Evolutionary conservation across 192 early-diverging fungal genomes (phyloP).

Genomic region (Rhizoclosmatium globosum): DNA sequence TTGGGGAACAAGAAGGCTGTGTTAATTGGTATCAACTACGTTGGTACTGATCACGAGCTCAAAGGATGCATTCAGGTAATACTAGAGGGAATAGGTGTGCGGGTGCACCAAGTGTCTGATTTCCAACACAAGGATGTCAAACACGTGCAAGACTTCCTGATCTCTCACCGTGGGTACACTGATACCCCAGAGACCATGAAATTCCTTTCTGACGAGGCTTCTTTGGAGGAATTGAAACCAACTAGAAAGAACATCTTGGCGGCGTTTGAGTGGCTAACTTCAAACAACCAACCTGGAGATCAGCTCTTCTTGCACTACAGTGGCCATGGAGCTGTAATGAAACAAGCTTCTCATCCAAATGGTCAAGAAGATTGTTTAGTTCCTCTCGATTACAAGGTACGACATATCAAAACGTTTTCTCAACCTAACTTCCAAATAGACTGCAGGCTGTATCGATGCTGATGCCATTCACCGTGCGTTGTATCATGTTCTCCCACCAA

Average conservation of each 20-base stretch:
- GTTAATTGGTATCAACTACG: conserved; percentile 68
- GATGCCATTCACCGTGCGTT: conserved; percentile 35
- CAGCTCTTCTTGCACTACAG: conserved; percentile 60
- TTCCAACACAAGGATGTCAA: conserved; percentile 45
- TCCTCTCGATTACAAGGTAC: conserved; percentile 55
- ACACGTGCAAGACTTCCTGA: conserved; percentile 45
- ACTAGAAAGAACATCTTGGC: conserved; percentile 52
- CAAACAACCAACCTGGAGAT: conserved; percentile 51
- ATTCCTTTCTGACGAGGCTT: conserved; percentile 55
- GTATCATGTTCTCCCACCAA: conserved; percentile 45
- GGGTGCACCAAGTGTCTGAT: too few relatives aligned
- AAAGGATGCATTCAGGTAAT: conserved; percentile 54
- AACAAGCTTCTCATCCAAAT: background rate
- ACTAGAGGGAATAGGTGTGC: background rate
- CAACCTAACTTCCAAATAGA: background rate
- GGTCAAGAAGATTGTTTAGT: conserved; percentile 39
- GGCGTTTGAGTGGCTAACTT: conserved; percentile 51
- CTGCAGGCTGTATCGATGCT: conserved; percentile 1
- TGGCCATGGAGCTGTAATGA: conserved; percentile 51
- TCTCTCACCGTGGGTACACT: conserved; percentile 25
- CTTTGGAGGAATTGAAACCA: conserved; percentile 43
- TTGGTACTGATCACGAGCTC: conserved; percentile 54
- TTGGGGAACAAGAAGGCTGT: conserved; percentile 52
- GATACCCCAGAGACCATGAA: conserved; percentile 18
- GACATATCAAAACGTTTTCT: too few relatives aligned